Evolutionary conservation across 257 asterid species (phyloP).

Genomic region (Nicotiana noctiflora): DNA sequence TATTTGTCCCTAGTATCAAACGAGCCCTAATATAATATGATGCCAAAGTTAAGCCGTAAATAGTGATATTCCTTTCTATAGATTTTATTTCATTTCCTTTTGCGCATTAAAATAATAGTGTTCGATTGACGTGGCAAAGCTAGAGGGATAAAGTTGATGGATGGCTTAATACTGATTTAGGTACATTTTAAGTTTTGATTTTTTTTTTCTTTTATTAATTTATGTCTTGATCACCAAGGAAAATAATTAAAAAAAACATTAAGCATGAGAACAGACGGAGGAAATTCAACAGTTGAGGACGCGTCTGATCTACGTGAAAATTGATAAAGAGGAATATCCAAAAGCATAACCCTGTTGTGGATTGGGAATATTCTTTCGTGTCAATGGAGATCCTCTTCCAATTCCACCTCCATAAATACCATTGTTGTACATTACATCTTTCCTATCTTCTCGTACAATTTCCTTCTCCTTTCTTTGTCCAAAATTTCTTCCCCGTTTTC

Average conservation of each 20-base stretch:
- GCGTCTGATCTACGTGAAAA: background rate
- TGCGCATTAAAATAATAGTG: no score
- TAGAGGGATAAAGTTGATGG: no score
- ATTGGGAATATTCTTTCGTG: constrained; percentile 43
- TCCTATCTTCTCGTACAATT: background rate
- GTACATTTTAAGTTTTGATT: background rate
- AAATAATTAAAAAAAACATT: background rate
- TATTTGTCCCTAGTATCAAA: no score
- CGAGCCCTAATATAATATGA: no score
- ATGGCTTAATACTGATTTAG: no score
- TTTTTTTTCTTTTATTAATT: background rate
- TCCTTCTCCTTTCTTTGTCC: background rate
- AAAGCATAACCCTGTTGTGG: constrained; percentile 35
- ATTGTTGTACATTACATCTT: background rate
- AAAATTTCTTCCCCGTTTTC: background rate
- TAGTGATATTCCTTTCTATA: no score
- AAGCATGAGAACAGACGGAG: background rate
- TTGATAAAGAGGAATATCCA: constrained; percentile 42
- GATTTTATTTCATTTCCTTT: no score
- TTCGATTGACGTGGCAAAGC: no score
- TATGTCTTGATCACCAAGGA: background rate
- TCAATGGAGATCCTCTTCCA: constrained; percentile 16
- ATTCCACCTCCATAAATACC: background rate
- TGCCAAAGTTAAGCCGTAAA: no score
- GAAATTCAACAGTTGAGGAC: background rate